Conservation (phyloP, 306 rosid species). For the Hippophae tibetana region DNA sequence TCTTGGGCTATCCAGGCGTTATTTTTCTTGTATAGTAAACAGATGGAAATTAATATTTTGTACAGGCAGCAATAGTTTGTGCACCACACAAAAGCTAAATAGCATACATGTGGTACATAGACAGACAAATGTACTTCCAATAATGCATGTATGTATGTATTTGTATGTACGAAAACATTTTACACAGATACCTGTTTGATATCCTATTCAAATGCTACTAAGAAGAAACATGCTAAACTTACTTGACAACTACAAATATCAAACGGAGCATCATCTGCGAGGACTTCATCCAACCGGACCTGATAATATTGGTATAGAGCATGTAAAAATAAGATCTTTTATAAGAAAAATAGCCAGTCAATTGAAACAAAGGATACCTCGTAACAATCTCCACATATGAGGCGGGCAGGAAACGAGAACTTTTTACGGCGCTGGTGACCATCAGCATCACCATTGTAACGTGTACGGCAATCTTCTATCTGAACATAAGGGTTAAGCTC, state of each 20-base stretch:
- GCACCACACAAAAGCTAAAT: too few relatives aligned
- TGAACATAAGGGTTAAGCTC: slow-evolving; percentile 27
- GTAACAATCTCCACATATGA: slow-evolving; percentile 86
- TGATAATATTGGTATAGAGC: slow-evolving; percentile 22
- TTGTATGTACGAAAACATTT: too few relatives aligned
- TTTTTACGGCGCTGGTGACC: slow-evolving; percentile 90
- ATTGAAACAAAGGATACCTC: slow-evolving; percentile 42
- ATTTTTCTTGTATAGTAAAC: too few relatives aligned
- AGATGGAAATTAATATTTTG: too few relatives aligned
- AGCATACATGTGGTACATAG: too few relatives aligned
- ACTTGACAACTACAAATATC: slow-evolving; percentile 94
- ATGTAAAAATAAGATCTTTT: background rate
- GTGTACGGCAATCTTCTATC: slow-evolving; percentile 96
- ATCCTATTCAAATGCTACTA: background rate
- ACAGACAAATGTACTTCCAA: too few relatives aligned
- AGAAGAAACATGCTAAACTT: background rate
- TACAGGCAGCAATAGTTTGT: too few relatives aligned
- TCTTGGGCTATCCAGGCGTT: too few relatives aligned
- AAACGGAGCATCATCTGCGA: slow-evolving; percentile 81
- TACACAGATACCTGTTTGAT: too few relatives aligned
- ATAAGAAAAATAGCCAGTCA: too few relatives aligned
- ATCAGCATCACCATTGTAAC: slow-evolving; percentile 93
- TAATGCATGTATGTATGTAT: too few relatives aligned
- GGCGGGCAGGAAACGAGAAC: slow-evolving; percentile 90
- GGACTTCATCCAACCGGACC: slow-evolving; percentile 73